Evolutionary conservation across 2,329 filamentous ascomycete species (phyloP).

Genomic region (Epichloe hybrida): DNA sequence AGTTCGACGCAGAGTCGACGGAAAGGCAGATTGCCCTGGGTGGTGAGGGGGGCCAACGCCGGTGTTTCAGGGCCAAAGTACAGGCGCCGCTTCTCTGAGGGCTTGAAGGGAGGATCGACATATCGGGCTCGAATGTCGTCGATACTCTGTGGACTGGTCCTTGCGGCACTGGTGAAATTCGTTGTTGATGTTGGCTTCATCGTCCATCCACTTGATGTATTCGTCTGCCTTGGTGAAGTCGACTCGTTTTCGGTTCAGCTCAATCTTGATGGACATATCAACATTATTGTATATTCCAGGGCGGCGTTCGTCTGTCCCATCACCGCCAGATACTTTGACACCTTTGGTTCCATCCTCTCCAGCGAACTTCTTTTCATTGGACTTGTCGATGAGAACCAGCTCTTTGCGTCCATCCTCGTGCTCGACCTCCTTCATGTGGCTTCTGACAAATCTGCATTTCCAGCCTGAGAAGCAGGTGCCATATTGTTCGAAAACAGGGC

Average conservation of each 20-base stretch:
- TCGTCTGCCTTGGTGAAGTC: slow-evolving; percentile 59
- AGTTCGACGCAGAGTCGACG: slow-evolving; percentile 78
- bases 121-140: slow-evolving; percentile 69
- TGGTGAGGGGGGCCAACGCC: slow-evolving; percentile 90
- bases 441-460: slow-evolving; percentile 85
- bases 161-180: slow-evolving; percentile 27
- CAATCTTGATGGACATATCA: slow-evolving; percentile 53
- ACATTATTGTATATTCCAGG: slow-evolving; percentile 67
- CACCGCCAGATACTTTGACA: slow-evolving; percentile 13
- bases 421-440: slow-evolving; percentile 72
- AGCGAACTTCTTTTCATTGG: slow-evolving; percentile 6
- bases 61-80: slow-evolving; percentile 95
- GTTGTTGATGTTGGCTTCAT: slow-evolving; percentile 33
- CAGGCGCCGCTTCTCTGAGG: slow-evolving; percentile 84
- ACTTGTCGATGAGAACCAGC: slow-evolving; percentile 50
- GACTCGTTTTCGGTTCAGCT: slow-evolving; percentile 59
- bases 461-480: slow-evolving; percentile 75
- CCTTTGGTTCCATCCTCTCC: slow-evolving; percentile 3
- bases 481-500: slow-evolving; percentile 65
- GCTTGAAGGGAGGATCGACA: slow-evolving; percentile 72
- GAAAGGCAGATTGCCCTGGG: slow-evolving; percentile 92
- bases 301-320: slow-evolving; percentile 30
- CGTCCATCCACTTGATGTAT: slow-evolving; percentile 66
- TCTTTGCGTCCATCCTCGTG: slow-evolving; percentile 72
- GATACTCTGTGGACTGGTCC: slow-evolving; percentile 28